Base-by-base conservation (phyloP, 345 rosid species). In the Moringa oleifera region DNA sequence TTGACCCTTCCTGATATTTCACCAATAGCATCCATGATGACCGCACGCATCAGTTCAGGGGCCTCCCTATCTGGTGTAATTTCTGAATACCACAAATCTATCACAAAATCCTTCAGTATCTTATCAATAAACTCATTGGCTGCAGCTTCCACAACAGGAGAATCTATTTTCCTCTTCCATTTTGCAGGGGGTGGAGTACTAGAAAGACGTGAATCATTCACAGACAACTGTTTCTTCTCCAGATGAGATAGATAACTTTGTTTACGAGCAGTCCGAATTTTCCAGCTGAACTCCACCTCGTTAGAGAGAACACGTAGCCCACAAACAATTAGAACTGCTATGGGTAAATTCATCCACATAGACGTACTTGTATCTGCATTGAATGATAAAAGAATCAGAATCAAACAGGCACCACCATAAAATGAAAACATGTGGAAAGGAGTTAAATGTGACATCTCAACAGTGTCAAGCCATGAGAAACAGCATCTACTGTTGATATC, bases 331-430 rank as follows among this genome's bases (percentile, higher is more conserved):
- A 89, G 83, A 49, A 89, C 66, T n/a, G 95, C 87, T 63, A 91
- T 74, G 13, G 99, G 99, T 24, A 89, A 68, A 80, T 95, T 95
- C 85, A 87, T 80, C 98, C 84, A 85, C 99, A 91, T 87, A 33
- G 94, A 89, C 41, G 85, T 79, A 74, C 99, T 91, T 20, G 96
- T 85, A 84, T 91, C 99, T 91, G 86, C 73, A 69, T 54, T 50
- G n/a, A 45, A 45, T 36, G 15, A 33, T 33, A 11, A 33, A 16
- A 22, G 20, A 45, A 52, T 31, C 65, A 68, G 56, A 53, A 61
- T 25, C n/a, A n/a, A 25, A 51, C 18, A 56, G 1, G 16, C n/a
- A 28, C 18, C 2, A 20, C 0, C 6, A 21, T 24, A n/a, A 7
- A 6, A 18, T 33, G 12, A 15, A 41, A 41, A 41, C 9, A 7